Conservation (phyloP, 2,329 filamentous ascomycete genomes). For the Hymenotorrendiella dingleyae region DNA sequence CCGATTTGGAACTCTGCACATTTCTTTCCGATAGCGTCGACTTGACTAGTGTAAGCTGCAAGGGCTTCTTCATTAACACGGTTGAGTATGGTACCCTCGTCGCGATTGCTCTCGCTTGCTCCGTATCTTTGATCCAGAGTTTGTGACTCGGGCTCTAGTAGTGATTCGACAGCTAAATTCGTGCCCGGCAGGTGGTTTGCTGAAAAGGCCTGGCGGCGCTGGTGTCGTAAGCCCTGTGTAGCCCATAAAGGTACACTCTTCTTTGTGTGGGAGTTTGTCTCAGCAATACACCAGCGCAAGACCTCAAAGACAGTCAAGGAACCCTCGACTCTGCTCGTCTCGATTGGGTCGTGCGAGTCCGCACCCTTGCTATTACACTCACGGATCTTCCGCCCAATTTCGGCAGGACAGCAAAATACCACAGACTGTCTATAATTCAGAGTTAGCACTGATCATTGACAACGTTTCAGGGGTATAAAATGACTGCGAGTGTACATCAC, state of each 20-base stretch:
- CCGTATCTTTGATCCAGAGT: conserved; percentile 47
- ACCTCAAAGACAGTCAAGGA: no score
- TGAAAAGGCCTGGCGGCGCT: conserved; percentile 26
- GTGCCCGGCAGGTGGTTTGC: conserved; percentile 20
- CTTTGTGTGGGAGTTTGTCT: conserved; percentile 38
- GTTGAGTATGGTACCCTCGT: not conserved
- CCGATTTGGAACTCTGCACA: conserved; percentile 34
- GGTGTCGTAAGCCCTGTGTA: conserved; percentile 48
- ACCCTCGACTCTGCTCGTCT: no score
- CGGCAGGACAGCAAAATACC: not conserved
- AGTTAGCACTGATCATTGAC: no score
- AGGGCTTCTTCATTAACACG: conserved; percentile 5
- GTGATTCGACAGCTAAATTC: no score
- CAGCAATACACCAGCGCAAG: no score
- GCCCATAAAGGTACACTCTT: conserved; percentile 54
- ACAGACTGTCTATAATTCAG: not conserved
- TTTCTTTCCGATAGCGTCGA: conserved; percentile 25
- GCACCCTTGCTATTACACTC: not conserved
- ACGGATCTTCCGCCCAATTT: not conserved
- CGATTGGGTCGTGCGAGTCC: no score
- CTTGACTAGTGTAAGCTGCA: conserved; percentile 5
- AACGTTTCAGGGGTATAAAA: no score
- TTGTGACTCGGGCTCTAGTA: conserved; percentile 51
- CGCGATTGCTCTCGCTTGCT: not conserved
- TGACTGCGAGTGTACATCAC: no score